These are phyloP conservation scores for sweet orange (Citrus sinensis) DNA, from an alignment of 345 rosid genomes.

Conservation along the genomic window DNA sequence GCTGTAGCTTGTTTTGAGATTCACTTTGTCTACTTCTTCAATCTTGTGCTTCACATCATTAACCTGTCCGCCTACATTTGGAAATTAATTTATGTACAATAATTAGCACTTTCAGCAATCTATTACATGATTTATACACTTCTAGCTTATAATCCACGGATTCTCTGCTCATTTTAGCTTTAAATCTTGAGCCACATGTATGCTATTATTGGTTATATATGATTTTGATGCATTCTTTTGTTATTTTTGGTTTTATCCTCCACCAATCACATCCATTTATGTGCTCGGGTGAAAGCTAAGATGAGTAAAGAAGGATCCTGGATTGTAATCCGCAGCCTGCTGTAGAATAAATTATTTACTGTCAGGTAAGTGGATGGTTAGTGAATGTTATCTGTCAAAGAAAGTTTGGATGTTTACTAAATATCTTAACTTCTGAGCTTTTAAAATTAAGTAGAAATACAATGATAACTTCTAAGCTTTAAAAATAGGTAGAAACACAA, in stretches of 20 bases:
- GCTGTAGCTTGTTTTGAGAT: not conserved
- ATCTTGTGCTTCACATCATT: slow-evolving; percentile 22
- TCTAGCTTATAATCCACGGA: too few relatives aligned
- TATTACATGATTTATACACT: too few relatives aligned
- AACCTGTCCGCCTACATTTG: slow-evolving; percentile 3
- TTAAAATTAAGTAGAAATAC: not conserved
- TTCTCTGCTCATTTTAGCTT: too few relatives aligned
- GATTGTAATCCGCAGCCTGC: not conserved
- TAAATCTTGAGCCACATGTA: too few relatives aligned
- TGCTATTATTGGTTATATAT: too few relatives aligned
- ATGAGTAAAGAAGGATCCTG: not conserved
- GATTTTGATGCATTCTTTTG: too few relatives aligned
- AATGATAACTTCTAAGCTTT: not conserved
- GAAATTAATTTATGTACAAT: not conserved
- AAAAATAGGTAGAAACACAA: not conserved
- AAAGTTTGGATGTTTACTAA: too few relatives aligned
- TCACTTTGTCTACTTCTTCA: slow-evolving; percentile 24
- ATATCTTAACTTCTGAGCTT: too few relatives aligned
- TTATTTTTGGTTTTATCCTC: too few relatives aligned
- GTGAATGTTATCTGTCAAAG: not conserved
- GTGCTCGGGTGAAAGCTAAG: not conserved
- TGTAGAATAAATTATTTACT: not conserved
- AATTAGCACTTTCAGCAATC: not conserved
- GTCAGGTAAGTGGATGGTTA: not conserved
- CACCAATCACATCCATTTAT: too few relatives aligned